A percentile compares a stretch with the other conserved stretches of the same genome.
These are phyloP conservation scores for Eremochloa ophiuroides DNA, from an alignment of 176 grass and related monocot species.

Conservation along the genomic window DNA sequence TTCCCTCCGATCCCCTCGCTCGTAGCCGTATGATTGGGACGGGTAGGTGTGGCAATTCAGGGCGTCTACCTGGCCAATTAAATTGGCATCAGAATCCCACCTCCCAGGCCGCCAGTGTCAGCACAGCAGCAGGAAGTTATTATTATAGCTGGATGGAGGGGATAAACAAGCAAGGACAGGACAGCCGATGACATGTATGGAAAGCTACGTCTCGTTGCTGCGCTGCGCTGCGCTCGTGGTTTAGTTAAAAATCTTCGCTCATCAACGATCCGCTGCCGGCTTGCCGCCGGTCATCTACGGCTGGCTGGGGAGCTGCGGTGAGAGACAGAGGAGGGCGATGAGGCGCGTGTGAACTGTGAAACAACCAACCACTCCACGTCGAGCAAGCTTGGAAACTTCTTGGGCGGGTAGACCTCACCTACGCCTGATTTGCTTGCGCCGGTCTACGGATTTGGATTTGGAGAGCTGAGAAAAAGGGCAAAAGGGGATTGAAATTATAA, in stretches of 20 bases:
- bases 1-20: neutral
- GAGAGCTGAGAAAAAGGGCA: neutral
- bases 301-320: neutral
- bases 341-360: conserved; percentile 28
- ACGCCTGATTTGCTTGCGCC: neutral
- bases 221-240: neutral
- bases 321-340: neutral
- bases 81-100: conserved; percentile 46
- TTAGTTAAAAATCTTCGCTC: neutral
- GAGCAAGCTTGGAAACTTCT: conserved; percentile 21
- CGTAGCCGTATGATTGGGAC: conserved; percentile 12
- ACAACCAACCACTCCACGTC: conserved; percentile 44
- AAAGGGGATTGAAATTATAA: neutral
- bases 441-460: conserved; percentile 21
- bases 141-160: too few species aligned
- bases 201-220: conserved; percentile 15
- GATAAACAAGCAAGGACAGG: conserved; percentile 5
- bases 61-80: conserved; percentile 31
- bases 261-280: neutral
- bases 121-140: conserved; percentile 25
- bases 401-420: neutral
- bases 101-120: neutral
- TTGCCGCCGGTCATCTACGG: neutral
- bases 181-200: conserved; percentile 18
- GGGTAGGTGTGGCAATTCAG: conserved; percentile 40